Evolutionary conservation across 805 yeast species (phyloP).

Genomic region (Torulaspora maleeae): DNA sequence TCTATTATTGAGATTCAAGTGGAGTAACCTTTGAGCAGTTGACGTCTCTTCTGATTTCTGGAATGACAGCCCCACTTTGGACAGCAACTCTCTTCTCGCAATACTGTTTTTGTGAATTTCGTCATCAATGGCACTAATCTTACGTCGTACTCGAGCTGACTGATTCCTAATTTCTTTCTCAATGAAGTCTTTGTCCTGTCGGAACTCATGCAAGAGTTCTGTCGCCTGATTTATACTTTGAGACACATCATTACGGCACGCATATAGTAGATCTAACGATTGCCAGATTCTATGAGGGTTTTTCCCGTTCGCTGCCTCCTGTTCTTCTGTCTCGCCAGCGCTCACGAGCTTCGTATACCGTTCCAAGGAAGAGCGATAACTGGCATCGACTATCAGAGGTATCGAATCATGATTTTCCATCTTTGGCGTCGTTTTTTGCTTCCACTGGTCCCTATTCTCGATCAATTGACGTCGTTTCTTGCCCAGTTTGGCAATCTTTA

Average conservation of each 20-base stretch:
- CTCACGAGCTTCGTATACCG: conserved; percentile 27
- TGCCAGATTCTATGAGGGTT: conserved; percentile 1
- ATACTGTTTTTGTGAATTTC: conserved; percentile 13
- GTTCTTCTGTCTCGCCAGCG: conserved; percentile 10
- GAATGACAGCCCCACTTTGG: conserved; percentile 18
- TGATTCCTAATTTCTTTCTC: conserved; percentile 22
- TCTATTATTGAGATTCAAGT: conserved; percentile 8
- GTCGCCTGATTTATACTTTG: conserved; percentile 23
- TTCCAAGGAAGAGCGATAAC: conserved; percentile 21
- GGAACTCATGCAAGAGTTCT: conserved; percentile 19
- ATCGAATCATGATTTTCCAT: not conserved
- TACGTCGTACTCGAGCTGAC: conserved; percentile 13
- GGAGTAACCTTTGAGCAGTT: conserved; percentile 13
- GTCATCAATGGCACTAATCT: conserved; percentile 12
- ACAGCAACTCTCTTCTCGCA: conserved; percentile 15
- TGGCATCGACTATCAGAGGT: conserved; percentile 11
- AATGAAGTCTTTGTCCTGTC: conserved; percentile 27
- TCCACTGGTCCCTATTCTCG: conserved; percentile 11
- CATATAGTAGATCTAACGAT: conserved; percentile 9
- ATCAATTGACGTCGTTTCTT: conserved; percentile 11
- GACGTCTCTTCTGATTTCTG: conserved; percentile 6
- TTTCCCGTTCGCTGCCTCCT: conserved; percentile 1
- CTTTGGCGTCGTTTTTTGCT: not conserved
- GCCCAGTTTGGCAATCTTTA: conserved; percentile 13
- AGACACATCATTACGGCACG: conserved; percentile 8